Conservation (phyloP, 2,329 filamentous ascomycete species). For the Boeremia exigua region DNA sequence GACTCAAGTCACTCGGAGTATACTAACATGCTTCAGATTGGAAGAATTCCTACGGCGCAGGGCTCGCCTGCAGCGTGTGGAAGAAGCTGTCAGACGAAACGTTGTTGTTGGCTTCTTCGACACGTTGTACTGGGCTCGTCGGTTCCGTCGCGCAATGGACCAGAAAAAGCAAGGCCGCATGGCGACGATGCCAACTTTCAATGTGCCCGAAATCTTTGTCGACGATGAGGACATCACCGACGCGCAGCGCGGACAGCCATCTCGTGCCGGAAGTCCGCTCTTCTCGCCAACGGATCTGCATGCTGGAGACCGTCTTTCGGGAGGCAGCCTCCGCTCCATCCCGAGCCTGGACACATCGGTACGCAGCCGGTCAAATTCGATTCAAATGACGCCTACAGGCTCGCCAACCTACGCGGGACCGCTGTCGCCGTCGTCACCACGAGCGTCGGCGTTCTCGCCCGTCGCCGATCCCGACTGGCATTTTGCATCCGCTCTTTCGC, state of each 20-base stretch:
- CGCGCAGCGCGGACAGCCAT: constrained; percentile 45
- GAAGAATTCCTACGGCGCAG: constrained; percentile 94
- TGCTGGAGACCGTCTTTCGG: constrained; percentile 32
- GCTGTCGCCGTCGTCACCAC: constrained; percentile 29
- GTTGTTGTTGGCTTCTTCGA: constrained; percentile 96
- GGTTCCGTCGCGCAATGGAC: constrained; percentile 78
- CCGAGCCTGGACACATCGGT: constrained; percentile 38
- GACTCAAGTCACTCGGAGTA: not conserved
- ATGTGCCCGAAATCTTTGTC: constrained; percentile 87
- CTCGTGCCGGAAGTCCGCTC: constrained; percentile 42
- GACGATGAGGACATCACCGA: constrained; percentile 72
- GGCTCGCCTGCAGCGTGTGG: constrained; percentile 87
- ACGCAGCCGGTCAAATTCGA: constrained; percentile 46
- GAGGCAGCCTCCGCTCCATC: constrained; percentile 34
- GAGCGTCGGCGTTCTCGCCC: constrained; percentile 38
- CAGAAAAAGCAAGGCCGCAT: constrained; percentile 75
- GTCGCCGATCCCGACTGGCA: constrained; percentile 51
- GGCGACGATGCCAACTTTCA: constrained; percentile 77
- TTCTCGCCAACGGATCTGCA: constrained; percentile 42
- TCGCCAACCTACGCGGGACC: constrained; percentile 40
- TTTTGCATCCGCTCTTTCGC: constrained; percentile 52
- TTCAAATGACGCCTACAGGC: constrained; percentile 46
- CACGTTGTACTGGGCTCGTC: constrained; percentile 85
- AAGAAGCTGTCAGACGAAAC: constrained; percentile 90
- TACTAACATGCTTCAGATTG: constrained; percentile 55